phyloP scores from a whole-genome alignment of 1,284 basidiomycete genomes.

The Ustilago crameri region DNA sequence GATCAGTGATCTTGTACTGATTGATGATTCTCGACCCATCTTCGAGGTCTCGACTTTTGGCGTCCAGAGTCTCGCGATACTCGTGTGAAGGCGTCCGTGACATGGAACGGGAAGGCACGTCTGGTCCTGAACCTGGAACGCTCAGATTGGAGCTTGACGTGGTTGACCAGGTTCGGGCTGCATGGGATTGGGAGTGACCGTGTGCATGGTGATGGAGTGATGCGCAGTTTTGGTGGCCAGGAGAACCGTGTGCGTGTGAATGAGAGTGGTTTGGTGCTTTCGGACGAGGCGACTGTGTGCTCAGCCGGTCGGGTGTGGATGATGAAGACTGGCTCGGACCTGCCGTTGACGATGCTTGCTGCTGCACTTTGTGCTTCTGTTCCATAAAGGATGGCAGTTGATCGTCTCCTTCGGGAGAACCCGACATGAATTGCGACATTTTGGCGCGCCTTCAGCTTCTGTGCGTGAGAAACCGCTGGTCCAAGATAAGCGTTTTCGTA shows the following conservation, averaged over 20 bases:
- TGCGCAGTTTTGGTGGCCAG: neutral
- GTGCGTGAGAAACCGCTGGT: no score
- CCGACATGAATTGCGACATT: constrained; percentile 42
- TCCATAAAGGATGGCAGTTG: constrained; percentile 42
- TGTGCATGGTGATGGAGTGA: constrained; percentile 8
- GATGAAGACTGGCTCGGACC: constrained; percentile 18
- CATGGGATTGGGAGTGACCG: constrained; percentile 5
- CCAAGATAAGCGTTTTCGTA: no score
- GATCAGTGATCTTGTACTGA: constrained; percentile 62
- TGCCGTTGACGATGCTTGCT: constrained; percentile 12
- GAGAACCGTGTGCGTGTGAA: neutral
- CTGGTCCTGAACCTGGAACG: constrained; percentile 18
- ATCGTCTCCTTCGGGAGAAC: constrained; percentile 42
- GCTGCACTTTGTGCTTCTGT: constrained; percentile 12
- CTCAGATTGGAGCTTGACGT: constrained; percentile 23
- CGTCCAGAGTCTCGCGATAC: constrained; percentile 62
- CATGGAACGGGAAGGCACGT: constrained; percentile 33
- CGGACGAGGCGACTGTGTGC: constrained; percentile 19
- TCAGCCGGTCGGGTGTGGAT: neutral
- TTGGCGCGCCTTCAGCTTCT: neutral
- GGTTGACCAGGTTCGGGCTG: constrained; percentile 18
- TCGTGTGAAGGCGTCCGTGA: constrained; percentile 39
- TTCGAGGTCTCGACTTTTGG: constrained; percentile 56
- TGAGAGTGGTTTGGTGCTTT: constrained; percentile 2
- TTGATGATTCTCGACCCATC: constrained; percentile 66